These are phyloP conservation scores for Tuber magnatum DNA, from an alignment of 495 filamentous ascomycete species.

Conservation along the genomic window DNA sequence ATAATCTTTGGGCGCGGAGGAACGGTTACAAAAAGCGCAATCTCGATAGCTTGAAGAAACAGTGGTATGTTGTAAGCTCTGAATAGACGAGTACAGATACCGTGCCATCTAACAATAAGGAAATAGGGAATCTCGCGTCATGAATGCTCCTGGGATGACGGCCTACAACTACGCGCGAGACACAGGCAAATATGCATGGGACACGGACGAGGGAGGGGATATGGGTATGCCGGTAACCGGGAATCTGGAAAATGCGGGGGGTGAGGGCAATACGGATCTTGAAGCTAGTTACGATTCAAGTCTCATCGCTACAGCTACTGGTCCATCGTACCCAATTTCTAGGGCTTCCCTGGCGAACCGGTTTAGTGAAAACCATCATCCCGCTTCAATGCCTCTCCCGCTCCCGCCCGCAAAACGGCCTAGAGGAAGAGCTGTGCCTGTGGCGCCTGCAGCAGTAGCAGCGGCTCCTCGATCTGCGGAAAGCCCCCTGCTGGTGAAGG, in stretches of 20 bases:
- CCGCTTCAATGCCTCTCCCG: neutral
- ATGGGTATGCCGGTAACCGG: neutral
- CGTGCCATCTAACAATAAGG: conserved; percentile 6
- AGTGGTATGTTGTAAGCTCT: conserved; percentile 20
- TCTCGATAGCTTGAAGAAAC: conserved; percentile 25
- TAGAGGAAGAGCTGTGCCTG: neutral
- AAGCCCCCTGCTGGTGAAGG: conserved; percentile 13
- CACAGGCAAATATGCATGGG: neutral
- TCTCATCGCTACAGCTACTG: neutral
- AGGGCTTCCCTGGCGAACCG: neutral
- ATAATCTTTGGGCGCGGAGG: conserved; percentile 26
- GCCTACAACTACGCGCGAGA: neutral
- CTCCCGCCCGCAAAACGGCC: neutral
- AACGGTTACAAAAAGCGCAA: conserved; percentile 28
- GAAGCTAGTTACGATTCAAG: neutral
- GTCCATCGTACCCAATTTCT: neutral
- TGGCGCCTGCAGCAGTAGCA: neutral
- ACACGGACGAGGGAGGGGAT: neutral
- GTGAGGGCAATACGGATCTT: neutral
- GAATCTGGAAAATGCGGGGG: neutral
- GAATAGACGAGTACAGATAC: neutral
- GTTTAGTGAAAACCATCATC: neutral
- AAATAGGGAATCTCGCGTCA: conserved; percentile 25
- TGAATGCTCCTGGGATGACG: neutral
- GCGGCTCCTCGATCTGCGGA: neutral